Evolutionary conservation across 228 moss, liverwort and hornwort species (phyloP).

Genomic region (Sphagnum magellanicum): DNA sequence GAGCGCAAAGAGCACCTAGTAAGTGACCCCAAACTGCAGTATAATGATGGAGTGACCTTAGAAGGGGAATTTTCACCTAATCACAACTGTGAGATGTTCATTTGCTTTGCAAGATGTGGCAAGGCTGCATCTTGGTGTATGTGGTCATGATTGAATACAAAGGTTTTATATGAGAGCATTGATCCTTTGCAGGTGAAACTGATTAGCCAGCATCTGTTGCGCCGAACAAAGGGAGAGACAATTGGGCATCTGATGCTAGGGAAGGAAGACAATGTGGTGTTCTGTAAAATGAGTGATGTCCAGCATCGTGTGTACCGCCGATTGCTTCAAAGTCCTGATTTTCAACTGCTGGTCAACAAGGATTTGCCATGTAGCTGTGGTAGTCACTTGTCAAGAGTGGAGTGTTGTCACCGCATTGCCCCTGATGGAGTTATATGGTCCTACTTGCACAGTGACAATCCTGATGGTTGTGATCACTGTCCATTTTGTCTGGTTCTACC

Average conservation of each 20-base stretch:
- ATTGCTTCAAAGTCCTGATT: slow-evolving; percentile 79
- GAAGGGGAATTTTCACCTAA: too few relatives aligned
- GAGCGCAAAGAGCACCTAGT: slow-evolving; percentile 78
- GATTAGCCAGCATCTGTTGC: slow-evolving; percentile 55
- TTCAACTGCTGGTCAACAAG: slow-evolving; percentile 63
- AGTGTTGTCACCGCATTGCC: slow-evolving; percentile 80
- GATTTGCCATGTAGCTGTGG: slow-evolving; percentile 74
- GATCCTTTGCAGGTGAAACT: slow-evolving; percentile 40
- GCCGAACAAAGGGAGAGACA: slow-evolving; percentile 83
- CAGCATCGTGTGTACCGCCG: slow-evolving; percentile 75
- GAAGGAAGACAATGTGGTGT: slow-evolving; percentile 85
- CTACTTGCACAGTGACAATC: slow-evolving; percentile 61
- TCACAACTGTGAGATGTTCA: too few relatives aligned
- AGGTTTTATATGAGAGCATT: not conserved
- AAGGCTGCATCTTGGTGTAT: too few relatives aligned
- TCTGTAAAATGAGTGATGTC: slow-evolving; percentile 78
- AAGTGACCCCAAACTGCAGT: not conserved
- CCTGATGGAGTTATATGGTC: slow-evolving; percentile 78
- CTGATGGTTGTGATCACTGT: slow-evolving; percentile 68
- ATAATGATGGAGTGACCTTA: too few relatives aligned
- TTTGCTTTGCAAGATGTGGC: too few relatives aligned
- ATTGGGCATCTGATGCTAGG: slow-evolving; percentile 95
- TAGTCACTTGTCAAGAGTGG: slow-evolving; percentile 67
- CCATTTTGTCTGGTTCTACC: slow-evolving; percentile 83
- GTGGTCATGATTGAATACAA: too few relatives aligned